phyloP scores from a whole-genome alignment of 1,284 basidiomycete genomes.

The Cerrena zonata region DNA sequence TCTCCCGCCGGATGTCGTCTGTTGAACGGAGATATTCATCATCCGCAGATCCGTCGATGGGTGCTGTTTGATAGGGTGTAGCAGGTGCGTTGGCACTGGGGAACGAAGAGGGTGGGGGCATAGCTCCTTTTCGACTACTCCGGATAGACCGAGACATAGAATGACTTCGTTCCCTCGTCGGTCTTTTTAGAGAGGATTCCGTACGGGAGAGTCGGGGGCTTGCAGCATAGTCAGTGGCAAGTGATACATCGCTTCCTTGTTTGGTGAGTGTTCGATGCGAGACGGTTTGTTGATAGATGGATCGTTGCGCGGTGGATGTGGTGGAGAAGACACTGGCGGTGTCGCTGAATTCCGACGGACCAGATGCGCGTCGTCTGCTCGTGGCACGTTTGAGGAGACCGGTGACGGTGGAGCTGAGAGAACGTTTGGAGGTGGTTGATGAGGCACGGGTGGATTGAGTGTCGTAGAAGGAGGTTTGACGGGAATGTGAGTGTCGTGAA shows the following conservation, averaged over 20 bases:
- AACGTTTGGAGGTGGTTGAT: constrained; percentile 56
- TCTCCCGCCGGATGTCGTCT: constrained; percentile 58
- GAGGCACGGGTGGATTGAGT: constrained; percentile 46
- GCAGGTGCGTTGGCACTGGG: constrained; percentile 24
- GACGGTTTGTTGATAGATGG: constrained; percentile 30
- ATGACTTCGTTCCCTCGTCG: constrained; percentile 10
- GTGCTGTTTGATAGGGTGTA: constrained; percentile 25
- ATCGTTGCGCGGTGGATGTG: constrained; percentile 36
- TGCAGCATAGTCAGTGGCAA: constrained; percentile 41
- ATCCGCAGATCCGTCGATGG: constrained; percentile 39
- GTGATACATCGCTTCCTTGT: constrained; percentile 46
- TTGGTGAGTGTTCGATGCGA: constrained; percentile 39
- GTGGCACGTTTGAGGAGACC: constrained; percentile 55
- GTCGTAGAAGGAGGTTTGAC: constrained; percentile 46
- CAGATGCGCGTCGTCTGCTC: constrained; percentile 40
- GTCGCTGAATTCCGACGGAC: constrained; percentile 31
- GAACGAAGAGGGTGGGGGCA: constrained; percentile 51
- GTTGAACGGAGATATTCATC: constrained; percentile 53
- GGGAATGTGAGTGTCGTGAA: constrained; percentile 28
- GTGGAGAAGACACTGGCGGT: constrained; percentile 47
- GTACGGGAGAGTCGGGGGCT: constrained; percentile 3
- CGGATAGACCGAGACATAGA: constrained; percentile 25
- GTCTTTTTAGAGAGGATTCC: background rate
- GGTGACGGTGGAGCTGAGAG: constrained; percentile 54
- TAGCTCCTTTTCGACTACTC: constrained; percentile 38